Conservation (phyloP, 331 rosid genomes). For the Rosa hybrid region DNA sequence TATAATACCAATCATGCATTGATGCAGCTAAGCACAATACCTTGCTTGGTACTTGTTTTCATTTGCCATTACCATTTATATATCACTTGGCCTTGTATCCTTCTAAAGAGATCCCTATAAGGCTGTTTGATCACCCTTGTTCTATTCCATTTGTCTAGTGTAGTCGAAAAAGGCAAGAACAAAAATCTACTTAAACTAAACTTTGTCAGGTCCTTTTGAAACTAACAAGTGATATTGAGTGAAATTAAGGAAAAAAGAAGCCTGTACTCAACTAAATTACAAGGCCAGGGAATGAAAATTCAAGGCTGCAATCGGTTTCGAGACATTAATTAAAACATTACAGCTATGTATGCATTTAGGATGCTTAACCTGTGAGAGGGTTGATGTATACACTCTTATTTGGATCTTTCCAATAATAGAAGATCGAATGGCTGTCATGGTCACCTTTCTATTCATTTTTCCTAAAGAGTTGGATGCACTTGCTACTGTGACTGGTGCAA, state of each 20-base stretch:
- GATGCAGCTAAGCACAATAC: background rate
- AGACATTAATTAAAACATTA: background rate
- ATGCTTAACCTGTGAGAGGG: background rate
- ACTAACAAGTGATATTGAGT: background rate
- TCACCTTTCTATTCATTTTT: constrained; percentile 9
- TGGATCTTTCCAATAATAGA: constrained; percentile 3
- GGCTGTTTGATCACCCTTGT: too few species aligned
- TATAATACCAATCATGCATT: background rate
- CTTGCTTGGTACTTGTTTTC: background rate
- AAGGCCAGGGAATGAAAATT: background rate
- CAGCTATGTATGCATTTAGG: background rate
- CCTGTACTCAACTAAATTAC: background rate
- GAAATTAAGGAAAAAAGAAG: background rate
- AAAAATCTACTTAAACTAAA: background rate
- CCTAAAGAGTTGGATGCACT: background rate
- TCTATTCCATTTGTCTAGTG: too few species aligned
- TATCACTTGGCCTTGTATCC: background rate
- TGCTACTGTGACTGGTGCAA: background rate
- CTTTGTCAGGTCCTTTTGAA: background rate
- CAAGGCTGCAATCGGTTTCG: background rate
- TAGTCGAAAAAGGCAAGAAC: too few species aligned
- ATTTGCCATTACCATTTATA: background rate
- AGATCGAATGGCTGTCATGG: background rate
- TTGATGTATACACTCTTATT: too few species aligned
- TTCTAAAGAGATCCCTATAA: too few species aligned